Evolutionary conservation across 257 asterid species (phyloP).

Genomic region (Solanum commersonii): DNA sequence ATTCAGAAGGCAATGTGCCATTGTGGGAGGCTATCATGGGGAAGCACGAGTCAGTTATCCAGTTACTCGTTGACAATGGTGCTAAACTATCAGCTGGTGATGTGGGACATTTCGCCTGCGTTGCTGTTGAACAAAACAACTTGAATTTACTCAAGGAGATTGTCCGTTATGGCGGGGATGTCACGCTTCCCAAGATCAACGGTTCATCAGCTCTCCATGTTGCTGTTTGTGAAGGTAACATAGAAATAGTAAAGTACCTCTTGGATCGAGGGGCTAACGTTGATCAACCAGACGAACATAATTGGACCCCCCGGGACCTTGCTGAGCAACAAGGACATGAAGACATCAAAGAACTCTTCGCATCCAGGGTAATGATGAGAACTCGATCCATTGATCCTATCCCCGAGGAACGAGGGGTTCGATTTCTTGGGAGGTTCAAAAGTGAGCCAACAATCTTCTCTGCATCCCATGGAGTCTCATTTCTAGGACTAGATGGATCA

Average conservation of each 20-base stretch:
- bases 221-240: slow-evolving; percentile 39
- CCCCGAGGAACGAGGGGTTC: slow-evolving; percentile 26
- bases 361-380: slow-evolving; percentile 10
- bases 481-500: slow-evolving; percentile 12
- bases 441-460: slow-evolving; percentile 29
- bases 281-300: slow-evolving; percentile 27
- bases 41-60: slow-evolving; percentile 21
- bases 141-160: slow-evolving; percentile 25
- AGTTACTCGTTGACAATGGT: slow-evolving; percentile 19
- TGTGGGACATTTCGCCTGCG: slow-evolving; percentile 29
- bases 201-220: slow-evolving; percentile 38
- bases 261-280: slow-evolving; percentile 26
- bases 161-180: slow-evolving; percentile 29
- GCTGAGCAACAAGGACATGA: slow-evolving; percentile 51
- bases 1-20: slow-evolving; percentile 36
- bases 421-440: slow-evolving; percentile 31
- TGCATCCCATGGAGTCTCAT: slow-evolving; percentile 13
- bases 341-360: slow-evolving; percentile 27
- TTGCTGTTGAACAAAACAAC: slow-evolving; percentile 37
- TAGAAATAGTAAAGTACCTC: slow-evolving; percentile 31
- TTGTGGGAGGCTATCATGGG: slow-evolving; percentile 42
- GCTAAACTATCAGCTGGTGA: slow-evolving; percentile 36
- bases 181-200: slow-evolving; percentile 16
- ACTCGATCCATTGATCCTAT: slow-evolving; percentile 2
- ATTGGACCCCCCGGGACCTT: slow-evolving; percentile 33